Conservation (phyloP, 2,329 filamentous ascomycete genomes). For the Sporothrix mexicana region DNA sequence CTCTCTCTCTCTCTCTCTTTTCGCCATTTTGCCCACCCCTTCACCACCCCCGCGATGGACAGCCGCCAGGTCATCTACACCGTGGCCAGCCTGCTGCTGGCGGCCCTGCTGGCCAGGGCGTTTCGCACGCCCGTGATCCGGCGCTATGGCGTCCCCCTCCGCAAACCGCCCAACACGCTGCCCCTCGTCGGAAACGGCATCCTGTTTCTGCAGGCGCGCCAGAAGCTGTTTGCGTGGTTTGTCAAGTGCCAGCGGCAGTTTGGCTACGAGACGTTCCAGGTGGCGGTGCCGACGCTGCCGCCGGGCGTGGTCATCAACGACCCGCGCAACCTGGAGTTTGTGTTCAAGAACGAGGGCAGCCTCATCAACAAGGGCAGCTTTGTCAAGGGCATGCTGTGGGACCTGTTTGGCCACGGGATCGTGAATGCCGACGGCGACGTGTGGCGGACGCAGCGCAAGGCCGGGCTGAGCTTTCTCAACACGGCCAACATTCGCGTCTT, state of each 20-base stretch:
- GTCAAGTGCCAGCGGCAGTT: conserved; percentile 61
- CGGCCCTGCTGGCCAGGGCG: conserved; percentile 26
- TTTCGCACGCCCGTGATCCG: conserved; percentile 36
- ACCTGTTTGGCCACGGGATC: conserved; percentile 69
- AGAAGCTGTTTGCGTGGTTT: conserved; percentile 68
- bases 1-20: neutral
- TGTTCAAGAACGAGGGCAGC: conserved; percentile 64
- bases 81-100: conserved; percentile 32
- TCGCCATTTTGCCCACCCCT: neutral
- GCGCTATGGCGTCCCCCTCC: conserved; percentile 37
- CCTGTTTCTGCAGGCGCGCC: conserved; percentile 63
- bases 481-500: conserved; percentile 62
- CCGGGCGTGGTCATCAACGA: conserved; percentile 68
- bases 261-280: conserved; percentile 65
- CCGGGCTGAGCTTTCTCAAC: conserved; percentile 64
- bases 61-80: conserved; percentile 31
- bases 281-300: conserved; percentile 66
- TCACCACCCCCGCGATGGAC: conserved; percentile 31
- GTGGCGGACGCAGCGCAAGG: conserved; percentile 68
- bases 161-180: conserved; percentile 55
- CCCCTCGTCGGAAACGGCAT: conserved; percentile 67
- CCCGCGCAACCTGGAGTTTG: conserved; percentile 65
- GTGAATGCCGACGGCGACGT: conserved; percentile 70
- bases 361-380: conserved; percentile 66
- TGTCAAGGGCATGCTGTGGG: conserved; percentile 64